A percentile compares a stretch with the other conserved stretches of the same genome.
phyloP scores from a whole-genome alignment of 306 rosid genomes.

The Astragalus membranaceus region DNA sequence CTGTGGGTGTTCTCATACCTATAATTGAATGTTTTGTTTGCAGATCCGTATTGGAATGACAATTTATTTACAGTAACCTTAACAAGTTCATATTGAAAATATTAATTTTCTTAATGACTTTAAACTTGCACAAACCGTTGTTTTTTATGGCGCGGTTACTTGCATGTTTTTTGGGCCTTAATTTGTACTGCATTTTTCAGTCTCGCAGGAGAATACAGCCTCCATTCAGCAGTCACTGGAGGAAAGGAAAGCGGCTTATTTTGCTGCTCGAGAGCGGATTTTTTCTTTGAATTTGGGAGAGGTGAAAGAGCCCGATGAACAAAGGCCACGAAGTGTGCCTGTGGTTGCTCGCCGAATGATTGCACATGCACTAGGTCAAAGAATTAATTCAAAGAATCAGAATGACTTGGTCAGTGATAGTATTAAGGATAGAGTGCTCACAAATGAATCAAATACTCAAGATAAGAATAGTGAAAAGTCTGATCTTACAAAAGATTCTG shows the following conservation, averaged over 20 bases:
- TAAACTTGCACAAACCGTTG: neutral
- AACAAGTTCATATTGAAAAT: neutral
- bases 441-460: constrained; percentile 28
- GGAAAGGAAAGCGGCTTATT: constrained; percentile 81
- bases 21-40: neutral
- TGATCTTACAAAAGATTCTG: constrained; percentile 23
- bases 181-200: constrained; percentile 32
- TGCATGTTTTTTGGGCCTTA: constrained; percentile 7
- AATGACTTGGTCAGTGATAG: constrained; percentile 23
- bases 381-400: constrained; percentile 44
- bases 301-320: constrained; percentile 44
- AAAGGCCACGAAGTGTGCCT: constrained; percentile 66
- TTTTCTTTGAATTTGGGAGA: constrained; percentile 55
- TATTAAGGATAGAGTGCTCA: constrained; percentile 24
- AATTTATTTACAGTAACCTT: neutral
- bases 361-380: constrained; percentile 92
- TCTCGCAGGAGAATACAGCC: constrained; percentile 24
- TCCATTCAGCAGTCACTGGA: constrained; percentile 59
- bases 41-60: neutral
- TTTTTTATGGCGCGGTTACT: neutral
- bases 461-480: constrained; percentile 25
- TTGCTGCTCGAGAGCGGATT: constrained; percentile 85
- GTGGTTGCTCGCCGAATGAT: constrained; percentile 97
- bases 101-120: neutral
- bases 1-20: neutral